phyloP scores from a whole-genome alignment of 129 eudicot genomes.

The Chrysanthemum seticuspe region DNA sequence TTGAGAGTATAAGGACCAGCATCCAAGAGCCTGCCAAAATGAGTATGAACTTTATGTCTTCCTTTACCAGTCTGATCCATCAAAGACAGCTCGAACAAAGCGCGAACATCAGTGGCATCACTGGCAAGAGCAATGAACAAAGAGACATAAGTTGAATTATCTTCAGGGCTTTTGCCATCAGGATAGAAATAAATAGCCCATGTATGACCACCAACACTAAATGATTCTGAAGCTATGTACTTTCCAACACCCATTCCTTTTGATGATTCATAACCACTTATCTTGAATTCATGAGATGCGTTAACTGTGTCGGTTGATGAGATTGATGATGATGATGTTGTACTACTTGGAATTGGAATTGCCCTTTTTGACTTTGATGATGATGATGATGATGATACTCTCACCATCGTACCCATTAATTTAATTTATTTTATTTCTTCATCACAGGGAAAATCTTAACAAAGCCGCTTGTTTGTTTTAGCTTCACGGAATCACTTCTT shows the following conservation, averaged over 20 bases:
- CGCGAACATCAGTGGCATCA: constrained; percentile 83
- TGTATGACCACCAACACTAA: constrained; percentile 67
- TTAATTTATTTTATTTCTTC: too few relatives aligned
- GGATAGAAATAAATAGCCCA: constrained; percentile 96
- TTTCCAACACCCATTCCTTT: constrained; percentile 86
- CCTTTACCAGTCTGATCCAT: constrained; percentile 86
- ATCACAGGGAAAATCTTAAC: too few relatives aligned
- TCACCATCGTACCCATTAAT: constrained; percentile 36
- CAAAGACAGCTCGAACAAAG: constrained; percentile 78
- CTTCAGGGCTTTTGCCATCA: constrained; percentile 85
- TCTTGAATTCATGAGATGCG: constrained; percentile 75
- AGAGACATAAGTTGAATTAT: constrained; percentile 72
- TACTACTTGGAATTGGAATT: constrained; percentile 3
- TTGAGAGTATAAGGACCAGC: constrained; percentile 86
- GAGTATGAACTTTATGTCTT: constrained; percentile 88
- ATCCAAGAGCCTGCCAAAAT: constrained; percentile 84
- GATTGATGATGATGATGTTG: constrained; percentile 32
- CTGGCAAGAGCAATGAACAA: constrained; percentile 84
- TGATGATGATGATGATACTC: constrained; percentile 11
- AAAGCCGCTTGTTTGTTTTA: too few relatives aligned
- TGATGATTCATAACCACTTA: constrained; percentile 61
- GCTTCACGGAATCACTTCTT: too few relatives aligned
- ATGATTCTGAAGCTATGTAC: constrained; percentile 71
- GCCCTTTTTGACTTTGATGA: constrained; percentile 36
- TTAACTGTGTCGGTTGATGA: constrained; percentile 66